These are phyloP conservation scores for Carex myosuroides DNA, from an alignment of 176 grass and related monocot genomes.

Conservation along the genomic window DNA sequence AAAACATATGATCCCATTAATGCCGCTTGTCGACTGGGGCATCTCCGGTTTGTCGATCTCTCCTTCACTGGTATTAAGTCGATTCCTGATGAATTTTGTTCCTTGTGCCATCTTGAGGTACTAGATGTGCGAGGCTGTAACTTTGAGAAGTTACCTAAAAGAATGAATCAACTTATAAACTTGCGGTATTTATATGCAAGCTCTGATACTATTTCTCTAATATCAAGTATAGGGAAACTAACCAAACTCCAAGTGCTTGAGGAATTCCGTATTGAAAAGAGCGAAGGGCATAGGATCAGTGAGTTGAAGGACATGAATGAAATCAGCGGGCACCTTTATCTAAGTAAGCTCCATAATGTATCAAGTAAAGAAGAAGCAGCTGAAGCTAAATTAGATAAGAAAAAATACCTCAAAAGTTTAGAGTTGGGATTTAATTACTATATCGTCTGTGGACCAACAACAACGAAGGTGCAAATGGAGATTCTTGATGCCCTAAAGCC, in stretches of 20 bases:
- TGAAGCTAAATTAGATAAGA: too few relatives aligned
- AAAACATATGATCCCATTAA: not conserved
- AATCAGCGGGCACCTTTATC: too few relatives aligned
- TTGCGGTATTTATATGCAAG: conserved; percentile 29
- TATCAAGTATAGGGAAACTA: conserved; percentile 26
- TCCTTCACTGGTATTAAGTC: conserved; percentile 17
- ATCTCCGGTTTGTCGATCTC: conserved; percentile 29
- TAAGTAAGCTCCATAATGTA: too few relatives aligned
- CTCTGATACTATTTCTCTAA: conserved; percentile 12
- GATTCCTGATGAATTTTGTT: conserved; percentile 19
- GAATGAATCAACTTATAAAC: conserved; percentile 21
- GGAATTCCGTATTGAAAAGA: conserved; percentile 3
- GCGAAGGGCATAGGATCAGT: conserved; percentile 31
- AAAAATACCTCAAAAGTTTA: too few relatives aligned
- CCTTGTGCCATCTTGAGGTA: conserved; percentile 29
- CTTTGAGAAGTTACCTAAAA: conserved; percentile 6
- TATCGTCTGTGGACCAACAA: too few relatives aligned
- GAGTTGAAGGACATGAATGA: too few relatives aligned
- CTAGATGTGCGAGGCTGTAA: conserved; percentile 20
- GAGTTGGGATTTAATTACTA: too few relatives aligned
- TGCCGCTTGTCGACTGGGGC: not conserved
- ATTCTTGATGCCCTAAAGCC: too few relatives aligned
- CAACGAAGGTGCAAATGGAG: too few relatives aligned
- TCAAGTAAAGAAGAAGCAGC: too few relatives aligned
- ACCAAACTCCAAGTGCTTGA: conserved; percentile 30